These are phyloP conservation scores for Gymnopilus dilepis DNA, from an alignment of 768 basidiomycete species.

Conservation along the genomic window DNA sequence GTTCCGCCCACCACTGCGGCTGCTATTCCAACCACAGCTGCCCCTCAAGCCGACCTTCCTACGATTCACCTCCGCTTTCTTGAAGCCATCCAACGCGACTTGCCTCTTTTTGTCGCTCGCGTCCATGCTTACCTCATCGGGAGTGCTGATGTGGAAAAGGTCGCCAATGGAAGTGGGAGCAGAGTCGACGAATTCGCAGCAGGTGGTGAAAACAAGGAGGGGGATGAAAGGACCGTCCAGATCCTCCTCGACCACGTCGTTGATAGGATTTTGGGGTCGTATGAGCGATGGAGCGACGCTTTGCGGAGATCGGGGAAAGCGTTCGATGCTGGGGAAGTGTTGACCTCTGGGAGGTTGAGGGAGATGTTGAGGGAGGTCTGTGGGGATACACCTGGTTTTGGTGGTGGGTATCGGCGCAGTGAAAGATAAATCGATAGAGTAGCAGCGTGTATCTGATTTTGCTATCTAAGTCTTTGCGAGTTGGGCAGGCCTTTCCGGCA, in stretches of 20 bases:
- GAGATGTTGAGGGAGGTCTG: constrained; percentile 44
- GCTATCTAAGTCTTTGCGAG: no score
- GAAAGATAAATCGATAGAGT: no score
- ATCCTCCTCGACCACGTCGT: constrained; percentile 82
- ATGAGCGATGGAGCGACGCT: constrained; percentile 73
- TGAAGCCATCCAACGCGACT: constrained; percentile 56
- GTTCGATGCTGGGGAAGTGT: constrained; percentile 25
- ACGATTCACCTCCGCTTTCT: constrained; percentile 64
- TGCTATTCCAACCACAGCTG: constrained; percentile 15
- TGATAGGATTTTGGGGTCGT: constrained; percentile 75
- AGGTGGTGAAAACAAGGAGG: background rate
- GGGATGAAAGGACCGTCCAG: constrained; percentile 69
- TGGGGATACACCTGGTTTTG: constrained; percentile 23
- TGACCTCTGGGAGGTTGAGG: constrained; percentile 42
- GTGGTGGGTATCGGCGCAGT: background rate
- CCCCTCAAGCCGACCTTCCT: constrained; percentile 47
- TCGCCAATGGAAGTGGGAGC: constrained; percentile 27
- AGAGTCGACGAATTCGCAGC: background rate
- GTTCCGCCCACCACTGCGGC: constrained; percentile 5
- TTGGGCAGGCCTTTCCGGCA: no score
- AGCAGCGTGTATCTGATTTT: no score
- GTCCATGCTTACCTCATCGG: constrained; percentile 76
- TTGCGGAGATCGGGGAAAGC: constrained; percentile 58
- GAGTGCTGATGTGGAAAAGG: background rate
- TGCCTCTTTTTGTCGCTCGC: constrained; percentile 58